Evolutionary conservation across 352 stramenopile species (phyloP).

Genomic region (Pythium sukuiense): DNA sequence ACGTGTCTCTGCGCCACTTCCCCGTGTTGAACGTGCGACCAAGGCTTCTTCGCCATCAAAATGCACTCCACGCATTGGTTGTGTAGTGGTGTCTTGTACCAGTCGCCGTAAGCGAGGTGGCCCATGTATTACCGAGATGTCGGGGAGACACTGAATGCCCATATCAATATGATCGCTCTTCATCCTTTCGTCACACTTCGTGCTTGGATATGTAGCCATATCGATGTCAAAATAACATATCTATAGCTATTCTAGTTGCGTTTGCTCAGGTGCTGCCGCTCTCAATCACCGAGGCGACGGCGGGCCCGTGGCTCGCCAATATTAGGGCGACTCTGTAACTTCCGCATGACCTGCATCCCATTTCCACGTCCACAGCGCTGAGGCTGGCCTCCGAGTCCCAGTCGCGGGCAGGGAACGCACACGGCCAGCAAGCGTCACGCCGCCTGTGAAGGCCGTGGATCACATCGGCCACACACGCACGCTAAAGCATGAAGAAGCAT

Average conservation of each 20-base stretch:
- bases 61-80: constrained; percentile 23
- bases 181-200: not conserved
- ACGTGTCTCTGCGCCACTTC: constrained; percentile 19
- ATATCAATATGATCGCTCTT: not conserved
- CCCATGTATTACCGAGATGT: not conserved
- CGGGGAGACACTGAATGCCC: not conserved
- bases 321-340: not conserved
- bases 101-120: not conserved
- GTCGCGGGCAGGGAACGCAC: too few relatives aligned
- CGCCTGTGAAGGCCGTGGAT: too few relatives aligned
- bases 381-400: not conserved
- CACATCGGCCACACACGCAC: too few relatives aligned
- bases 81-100: constrained; percentile 12
- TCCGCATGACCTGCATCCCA: not conserved
- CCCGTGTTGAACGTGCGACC: constrained; percentile 20
- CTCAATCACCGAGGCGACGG: not conserved
- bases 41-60: constrained; percentile 26
- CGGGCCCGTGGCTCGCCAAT: not conserved
- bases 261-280: not conserved
- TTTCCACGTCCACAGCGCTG: not conserved
- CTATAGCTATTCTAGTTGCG: not conserved
- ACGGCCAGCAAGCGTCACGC: too few relatives aligned
- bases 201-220: not conserved
- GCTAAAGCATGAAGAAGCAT: not conserved
- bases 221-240: not conserved